These are phyloP conservation scores for Cicer pinnatifidum DNA, from an alignment of 306 rosid genomes.

Conservation along the genomic window DNA sequence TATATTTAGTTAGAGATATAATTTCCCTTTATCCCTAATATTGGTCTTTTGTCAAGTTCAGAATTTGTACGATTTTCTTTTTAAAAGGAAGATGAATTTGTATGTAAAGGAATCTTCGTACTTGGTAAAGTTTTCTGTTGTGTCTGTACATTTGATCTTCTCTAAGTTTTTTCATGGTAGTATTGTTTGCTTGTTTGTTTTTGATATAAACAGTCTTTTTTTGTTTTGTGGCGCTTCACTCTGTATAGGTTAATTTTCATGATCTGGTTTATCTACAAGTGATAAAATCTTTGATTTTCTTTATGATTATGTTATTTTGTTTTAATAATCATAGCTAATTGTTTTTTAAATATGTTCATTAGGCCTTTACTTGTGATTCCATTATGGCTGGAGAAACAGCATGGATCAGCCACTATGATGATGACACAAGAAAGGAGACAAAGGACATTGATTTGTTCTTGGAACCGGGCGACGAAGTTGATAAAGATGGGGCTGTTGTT, in stretches of 20 bases:
- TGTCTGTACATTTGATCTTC: constrained; percentile 3
- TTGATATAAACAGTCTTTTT: background rate
- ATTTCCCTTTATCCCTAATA: constrained; percentile 11
- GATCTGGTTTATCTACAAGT: constrained; percentile 30
- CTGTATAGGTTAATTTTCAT: constrained; percentile 14
- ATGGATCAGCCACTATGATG: constrained; percentile 68
- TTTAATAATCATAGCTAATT: constrained; percentile 3
- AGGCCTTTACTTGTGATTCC: constrained; percentile 45
- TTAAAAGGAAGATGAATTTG: background rate
- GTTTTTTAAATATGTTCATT: constrained; percentile 7
- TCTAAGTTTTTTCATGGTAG: constrained; percentile 15
- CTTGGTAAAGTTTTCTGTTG: background rate
- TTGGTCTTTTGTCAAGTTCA: constrained; percentile 15
- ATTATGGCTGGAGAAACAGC: constrained; percentile 83
- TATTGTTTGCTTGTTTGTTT: background rate
- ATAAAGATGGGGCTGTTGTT: constrained; percentile 58
- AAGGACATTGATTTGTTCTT: constrained; percentile 58
- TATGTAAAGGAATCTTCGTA: background rate
- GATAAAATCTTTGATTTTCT: constrained; percentile 14
- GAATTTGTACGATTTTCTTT: constrained; percentile 1
- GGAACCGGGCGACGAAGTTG: constrained; percentile 65
- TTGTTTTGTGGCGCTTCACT: constrained; percentile 34
- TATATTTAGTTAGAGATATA: constrained; percentile 14
- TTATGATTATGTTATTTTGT: constrained; percentile 31
- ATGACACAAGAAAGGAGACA: constrained; percentile 53